phyloP scores from a whole-genome alignment of 1,284 basidiomycete genomes.

The Rhodofomes roseus region DNA sequence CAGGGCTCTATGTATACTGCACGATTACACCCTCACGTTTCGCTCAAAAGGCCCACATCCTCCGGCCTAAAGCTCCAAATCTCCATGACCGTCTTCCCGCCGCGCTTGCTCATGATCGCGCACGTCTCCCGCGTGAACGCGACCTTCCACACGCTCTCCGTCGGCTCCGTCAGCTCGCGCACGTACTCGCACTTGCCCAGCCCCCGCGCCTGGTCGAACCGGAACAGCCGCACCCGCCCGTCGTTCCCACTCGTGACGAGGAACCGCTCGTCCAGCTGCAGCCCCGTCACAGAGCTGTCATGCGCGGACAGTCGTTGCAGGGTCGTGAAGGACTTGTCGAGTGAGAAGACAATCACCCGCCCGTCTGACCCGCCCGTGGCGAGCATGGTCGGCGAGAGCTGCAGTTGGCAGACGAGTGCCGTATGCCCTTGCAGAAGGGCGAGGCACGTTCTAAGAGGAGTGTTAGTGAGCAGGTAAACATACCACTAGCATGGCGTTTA shows the following conservation, averaged over 20 bases:
- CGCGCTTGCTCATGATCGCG: slow-evolving; percentile 81
- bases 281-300: slow-evolving; percentile 86
- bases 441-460: slow-evolving; percentile 61
- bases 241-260: slow-evolving; percentile 87
- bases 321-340: slow-evolving; percentile 35
- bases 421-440: slow-evolving; percentile 93
- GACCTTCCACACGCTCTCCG: slow-evolving; percentile 89
- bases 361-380: slow-evolving; percentile 94
- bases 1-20: not conserved
- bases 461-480: not conserved
- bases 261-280: slow-evolving; percentile 86
- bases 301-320: slow-evolving; percentile 72
- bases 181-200: slow-evolving; percentile 60
- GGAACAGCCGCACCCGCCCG: slow-evolving; percentile 87
- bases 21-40: not conserved
- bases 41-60: not conserved
- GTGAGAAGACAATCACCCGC: slow-evolving; percentile 86
- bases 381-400: slow-evolving; percentile 73
- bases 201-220: slow-evolving; percentile 36
- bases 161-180: slow-evolving; percentile 71
- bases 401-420: slow-evolving; percentile 91
- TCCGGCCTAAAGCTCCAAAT: slow-evolving; percentile 70
- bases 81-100: slow-evolving; percentile 87
- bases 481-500: not conserved
- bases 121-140: slow-evolving; percentile 76